Conservation (phyloP, 2,329 filamentous ascomycete genomes). For the Helotiales sp. region DNA sequence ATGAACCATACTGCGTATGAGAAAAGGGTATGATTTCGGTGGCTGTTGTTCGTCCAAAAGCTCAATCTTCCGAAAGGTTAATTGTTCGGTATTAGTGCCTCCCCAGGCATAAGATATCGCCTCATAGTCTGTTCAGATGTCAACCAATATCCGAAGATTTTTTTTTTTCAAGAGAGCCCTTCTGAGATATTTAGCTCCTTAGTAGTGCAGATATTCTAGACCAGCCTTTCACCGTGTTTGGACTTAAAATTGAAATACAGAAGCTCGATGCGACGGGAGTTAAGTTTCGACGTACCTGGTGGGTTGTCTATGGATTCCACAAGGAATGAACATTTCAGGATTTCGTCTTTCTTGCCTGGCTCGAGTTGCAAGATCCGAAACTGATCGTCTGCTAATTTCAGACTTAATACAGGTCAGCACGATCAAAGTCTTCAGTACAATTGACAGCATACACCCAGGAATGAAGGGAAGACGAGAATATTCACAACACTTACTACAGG, state of each 20-base stretch:
- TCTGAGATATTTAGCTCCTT: not conserved
- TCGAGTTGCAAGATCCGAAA: slow-evolving; percentile 22
- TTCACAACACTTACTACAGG: not conserved
- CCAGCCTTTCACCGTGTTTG: not conserved
- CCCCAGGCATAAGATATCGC: slow-evolving; percentile 26
- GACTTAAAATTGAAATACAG: not conserved
- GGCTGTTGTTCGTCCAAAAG: slow-evolving; percentile 7
- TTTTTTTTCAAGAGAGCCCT: too few species aligned
- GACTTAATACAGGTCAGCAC: not conserved
- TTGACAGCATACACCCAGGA: not conserved
- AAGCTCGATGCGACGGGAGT: not conserved
- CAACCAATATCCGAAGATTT: not conserved
- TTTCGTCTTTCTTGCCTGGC: slow-evolving; percentile 16
- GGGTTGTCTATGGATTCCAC: slow-evolving; percentile 4
- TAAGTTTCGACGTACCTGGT: not conserved
- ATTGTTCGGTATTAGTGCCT: not conserved
- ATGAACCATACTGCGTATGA: slow-evolving; percentile 20
- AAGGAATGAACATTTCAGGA: slow-evolving; percentile 13
- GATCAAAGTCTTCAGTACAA: not conserved
- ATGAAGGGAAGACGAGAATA: not conserved
- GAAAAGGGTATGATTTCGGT: slow-evolving; percentile 6
- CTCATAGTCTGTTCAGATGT: slow-evolving; percentile 10
- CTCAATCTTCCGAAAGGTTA: slow-evolving; percentile 5
- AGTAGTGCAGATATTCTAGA: not conserved
- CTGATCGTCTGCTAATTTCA: not conserved